Conservation (phyloP, 176 grass and related monocot genomes). For the Alloteropsis semialata region DNA sequence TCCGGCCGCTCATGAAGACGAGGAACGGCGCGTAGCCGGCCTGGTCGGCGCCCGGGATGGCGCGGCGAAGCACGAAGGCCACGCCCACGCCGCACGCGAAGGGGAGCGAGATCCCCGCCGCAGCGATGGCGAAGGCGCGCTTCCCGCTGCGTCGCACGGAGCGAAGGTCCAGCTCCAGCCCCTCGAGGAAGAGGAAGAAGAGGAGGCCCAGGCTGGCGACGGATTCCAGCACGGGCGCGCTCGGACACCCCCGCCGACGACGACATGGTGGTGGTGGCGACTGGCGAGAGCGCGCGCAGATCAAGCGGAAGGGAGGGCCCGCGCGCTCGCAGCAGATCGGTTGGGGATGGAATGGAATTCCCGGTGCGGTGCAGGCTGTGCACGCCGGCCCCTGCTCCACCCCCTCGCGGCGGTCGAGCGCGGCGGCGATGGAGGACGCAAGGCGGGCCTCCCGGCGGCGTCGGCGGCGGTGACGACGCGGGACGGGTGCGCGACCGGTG, state of each 20-base stretch:
- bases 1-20: conserved; percentile 92
- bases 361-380: too few species aligned
- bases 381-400: too few species aligned
- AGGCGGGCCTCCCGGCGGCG: conserved; percentile 53
- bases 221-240: too few species aligned
- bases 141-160: conserved; percentile 57
- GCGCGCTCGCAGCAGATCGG: too few species aligned
- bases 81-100: conserved; percentile 79
- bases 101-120: conserved; percentile 59
- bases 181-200: conserved; percentile 90
- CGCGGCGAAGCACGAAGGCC: conserved; percentile 50
- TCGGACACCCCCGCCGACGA: too few species aligned
- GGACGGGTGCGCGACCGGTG: conserved; percentile 60
- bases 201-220: conserved; percentile 81
- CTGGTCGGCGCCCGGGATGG: conserved; percentile 52
- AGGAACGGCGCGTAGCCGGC: conserved; percentile 62
- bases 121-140: conserved; percentile 70
- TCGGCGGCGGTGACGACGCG: conserved; percentile 51
- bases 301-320: too few species aligned
- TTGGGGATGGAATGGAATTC: too few species aligned
- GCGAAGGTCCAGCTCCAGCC: conserved; percentile 74
- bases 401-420: conserved; percentile 73
- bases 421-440: conserved; percentile 39
- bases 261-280: too few species aligned
- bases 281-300: too few species aligned